Evolutionary conservation across 2,329 filamentous ascomycete species (phyloP).

Genomic region (Neoarthrinium moseri): DNA sequence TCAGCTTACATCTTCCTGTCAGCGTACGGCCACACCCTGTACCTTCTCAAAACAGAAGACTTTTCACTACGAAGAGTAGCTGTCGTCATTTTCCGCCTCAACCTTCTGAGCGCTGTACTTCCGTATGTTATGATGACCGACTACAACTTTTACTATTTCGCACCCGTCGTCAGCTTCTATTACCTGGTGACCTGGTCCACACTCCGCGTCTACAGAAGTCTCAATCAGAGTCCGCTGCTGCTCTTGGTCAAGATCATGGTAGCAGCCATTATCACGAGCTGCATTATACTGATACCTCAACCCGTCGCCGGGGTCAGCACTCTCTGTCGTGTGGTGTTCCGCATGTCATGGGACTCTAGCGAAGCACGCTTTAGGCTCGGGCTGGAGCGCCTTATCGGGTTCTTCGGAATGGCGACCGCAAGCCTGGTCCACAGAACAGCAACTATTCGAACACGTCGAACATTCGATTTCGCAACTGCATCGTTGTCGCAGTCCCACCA

Average conservation of each 20-base stretch:
- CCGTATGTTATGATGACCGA: conserved; percentile 55
- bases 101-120: conserved; percentile 52
- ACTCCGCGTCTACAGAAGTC: conserved; percentile 37
- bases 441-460: no score
- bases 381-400: conserved; percentile 55
- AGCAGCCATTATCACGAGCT: conserved; percentile 37
- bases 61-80: conserved; percentile 54
- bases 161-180: conserved; percentile 60
- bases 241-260: conserved; percentile 47
- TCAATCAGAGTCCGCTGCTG: conserved; percentile 40
- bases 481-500: no score
- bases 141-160: conserved; percentile 59
- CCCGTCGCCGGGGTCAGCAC: conserved; percentile 40
- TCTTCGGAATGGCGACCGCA: conserved; percentile 52
- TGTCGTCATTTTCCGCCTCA: conserved; percentile 54
- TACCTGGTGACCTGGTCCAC: conserved; percentile 57
- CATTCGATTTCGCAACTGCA: no score
- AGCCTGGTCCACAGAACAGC: conserved; percentile 36
- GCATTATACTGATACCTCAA: conserved; percentile 31
- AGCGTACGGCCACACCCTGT: conserved; percentile 59
- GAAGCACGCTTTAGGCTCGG: conserved; percentile 50
- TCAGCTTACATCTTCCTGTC: conserved; percentile 62
- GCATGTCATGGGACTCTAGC: conserved; percentile 45
- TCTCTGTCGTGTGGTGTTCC: conserved; percentile 38
- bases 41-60: conserved; percentile 55